These are phyloP conservation scores for Trichomonascaceae sp. DNA, from an alignment of 1,139 yeast species.

Conservation along the genomic window DNA sequence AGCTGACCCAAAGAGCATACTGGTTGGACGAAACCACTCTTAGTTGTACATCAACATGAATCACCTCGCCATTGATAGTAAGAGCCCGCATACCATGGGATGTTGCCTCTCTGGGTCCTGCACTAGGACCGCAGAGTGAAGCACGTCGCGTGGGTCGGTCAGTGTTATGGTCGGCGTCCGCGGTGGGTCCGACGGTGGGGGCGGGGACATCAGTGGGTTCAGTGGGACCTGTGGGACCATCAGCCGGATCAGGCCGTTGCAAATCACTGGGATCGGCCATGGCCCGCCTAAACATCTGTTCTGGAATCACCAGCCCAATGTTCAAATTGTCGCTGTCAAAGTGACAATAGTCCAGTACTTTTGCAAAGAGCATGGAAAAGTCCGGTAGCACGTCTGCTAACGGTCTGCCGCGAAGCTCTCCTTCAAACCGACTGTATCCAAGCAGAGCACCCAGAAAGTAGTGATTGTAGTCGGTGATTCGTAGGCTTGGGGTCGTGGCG, in stretches of 20 bases:
- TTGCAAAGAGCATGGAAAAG: slow-evolving; percentile 40
- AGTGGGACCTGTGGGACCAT: slow-evolving; percentile 1
- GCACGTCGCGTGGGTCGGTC: slow-evolving; percentile 3
- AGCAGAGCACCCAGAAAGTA: slow-evolving; percentile 69
- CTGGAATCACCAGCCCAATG: slow-evolving; percentile 63
- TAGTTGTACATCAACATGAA: slow-evolving; percentile 67
- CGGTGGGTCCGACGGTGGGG: slow-evolving; percentile 2
- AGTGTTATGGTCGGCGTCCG: slow-evolving; percentile 1
- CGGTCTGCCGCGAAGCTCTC: slow-evolving; percentile 33
- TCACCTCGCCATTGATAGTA: slow-evolving; percentile 54
- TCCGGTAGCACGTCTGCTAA: slow-evolving; percentile 54
- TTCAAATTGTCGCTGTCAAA: slow-evolving; percentile 6
- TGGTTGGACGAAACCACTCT: slow-evolving; percentile 51
- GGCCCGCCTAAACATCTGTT: slow-evolving; percentile 68
- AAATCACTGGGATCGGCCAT: slow-evolving; percentile 16
- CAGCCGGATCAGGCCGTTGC: slow-evolving; percentile 1
- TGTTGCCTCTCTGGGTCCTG: background rate
- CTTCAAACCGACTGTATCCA: slow-evolving; percentile 35
- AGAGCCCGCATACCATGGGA: slow-evolving; percentile 55
- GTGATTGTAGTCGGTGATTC: slow-evolving; percentile 53
- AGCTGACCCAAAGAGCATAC: slow-evolving; percentile 77
- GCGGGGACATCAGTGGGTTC: slow-evolving; percentile 1
- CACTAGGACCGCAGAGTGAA: too few species aligned
- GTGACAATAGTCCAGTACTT: slow-evolving; percentile 8
- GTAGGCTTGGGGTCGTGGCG: slow-evolving; percentile 30